phyloP scores from a whole-genome alignment of 2,329 filamentous ascomycete genomes.

The Keithomyces neogunnii region DNA sequence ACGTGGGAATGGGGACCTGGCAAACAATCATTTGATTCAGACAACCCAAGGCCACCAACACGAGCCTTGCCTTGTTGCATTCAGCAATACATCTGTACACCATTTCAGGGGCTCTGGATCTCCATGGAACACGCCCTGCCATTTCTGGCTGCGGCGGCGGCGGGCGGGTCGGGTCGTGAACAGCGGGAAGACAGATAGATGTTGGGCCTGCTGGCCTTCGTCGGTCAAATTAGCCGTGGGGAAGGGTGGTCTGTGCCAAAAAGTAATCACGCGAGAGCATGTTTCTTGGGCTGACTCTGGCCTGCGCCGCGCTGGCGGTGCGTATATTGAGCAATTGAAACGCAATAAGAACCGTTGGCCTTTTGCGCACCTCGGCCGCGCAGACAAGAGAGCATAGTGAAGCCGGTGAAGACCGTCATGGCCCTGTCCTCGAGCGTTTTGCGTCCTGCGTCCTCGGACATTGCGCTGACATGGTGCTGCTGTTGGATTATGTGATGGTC shows the following conservation, averaged over 20 bases:
- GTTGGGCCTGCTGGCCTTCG: constrained; percentile 1
- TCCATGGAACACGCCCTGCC: not conserved
- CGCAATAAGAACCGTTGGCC: not conserved
- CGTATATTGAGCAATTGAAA: not conserved
- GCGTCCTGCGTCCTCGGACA: too few species aligned
- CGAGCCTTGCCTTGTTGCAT: not conserved
- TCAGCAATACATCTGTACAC: too few species aligned
- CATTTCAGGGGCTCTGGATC: not conserved
- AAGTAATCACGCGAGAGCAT: not conserved
- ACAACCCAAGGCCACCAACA: not conserved
- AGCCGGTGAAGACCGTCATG: not conserved
- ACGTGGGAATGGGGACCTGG: not conserved
- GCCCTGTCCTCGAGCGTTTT: not conserved
- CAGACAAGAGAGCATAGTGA: not conserved
- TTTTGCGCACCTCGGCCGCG: not conserved
- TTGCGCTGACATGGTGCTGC: too few species aligned
- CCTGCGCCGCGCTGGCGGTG: not conserved
- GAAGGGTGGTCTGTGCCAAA: not conserved
- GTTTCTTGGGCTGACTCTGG: not conserved
- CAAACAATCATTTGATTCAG: not conserved
- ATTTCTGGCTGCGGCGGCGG: constrained; percentile 4
- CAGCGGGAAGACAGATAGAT: constrained; percentile 5
- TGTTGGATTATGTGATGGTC: too few species aligned
- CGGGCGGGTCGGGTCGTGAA: constrained; percentile 9
- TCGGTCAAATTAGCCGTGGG: not conserved